Evolutionary conservation across 345 rosid genomes (phyloP), one percentile per base, ranked within the genome.

Genomic region (Salix purpurea): DNA sequence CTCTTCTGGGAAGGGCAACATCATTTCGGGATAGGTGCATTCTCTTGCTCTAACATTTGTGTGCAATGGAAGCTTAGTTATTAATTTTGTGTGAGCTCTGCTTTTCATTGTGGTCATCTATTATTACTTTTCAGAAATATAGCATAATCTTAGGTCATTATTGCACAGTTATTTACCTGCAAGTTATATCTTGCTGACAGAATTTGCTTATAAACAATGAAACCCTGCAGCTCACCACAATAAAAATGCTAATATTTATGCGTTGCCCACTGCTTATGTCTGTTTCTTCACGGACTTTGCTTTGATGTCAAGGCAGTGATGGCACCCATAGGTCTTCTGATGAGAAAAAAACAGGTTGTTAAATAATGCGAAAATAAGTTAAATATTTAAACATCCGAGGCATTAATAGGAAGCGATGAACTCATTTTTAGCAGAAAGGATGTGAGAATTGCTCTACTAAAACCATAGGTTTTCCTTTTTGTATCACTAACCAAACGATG

Each of bases 1-100:
- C 93, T 36, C 96, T 96, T 82, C 87, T 93, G 73, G 88, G 78
- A 23, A 90, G 74, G 72, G 94, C 97, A 36, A 70, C 74, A 80
- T 83, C 86, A 77, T 95, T 92, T 82, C 89, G 96, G 60, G 91
- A 95, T 74, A 90, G 99, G 99, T 95, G 73, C 48, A 37, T 65
- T 67, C 69, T 79, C 69, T 77, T 69, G 24, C 68, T 74, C 56
- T 54, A 18, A 52, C 36, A 58, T 34, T 10, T 46, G 32, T 61
- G 28, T 44, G 32, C 7, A 56, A 12, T 26, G 23, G 36, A 72
- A 30, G 46, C 71, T 58, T 15, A 46, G 58, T 19, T 2, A 5
- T 30, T 61, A 16, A 6, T 69, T 37, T 65, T 37, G 32, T 13
- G 19, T 13, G 37, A 32, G 16, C 39, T 65, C 67, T 18, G 6